Evolutionary conservation across 306 rosid species (phyloP).

Genomic region (Castanospermum australe): DNA sequence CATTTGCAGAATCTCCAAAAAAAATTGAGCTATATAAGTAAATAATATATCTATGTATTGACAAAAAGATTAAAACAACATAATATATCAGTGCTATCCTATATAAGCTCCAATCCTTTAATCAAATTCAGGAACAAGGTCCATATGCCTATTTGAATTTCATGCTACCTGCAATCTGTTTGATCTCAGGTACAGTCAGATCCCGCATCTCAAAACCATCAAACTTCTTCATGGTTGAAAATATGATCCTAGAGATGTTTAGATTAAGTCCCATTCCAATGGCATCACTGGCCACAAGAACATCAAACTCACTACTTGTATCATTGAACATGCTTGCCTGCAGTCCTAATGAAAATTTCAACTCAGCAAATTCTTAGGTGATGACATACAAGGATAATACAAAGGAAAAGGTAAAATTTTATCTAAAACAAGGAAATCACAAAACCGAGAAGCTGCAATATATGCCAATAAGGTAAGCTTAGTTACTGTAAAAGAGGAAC

Average conservation of each 20-base stretch:
- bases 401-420: conserved; percentile 22
- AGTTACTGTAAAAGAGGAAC: not conserved
- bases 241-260: conserved; percentile 92
- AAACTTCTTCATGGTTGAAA: conserved; percentile 82
- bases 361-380: conserved; percentile 29
- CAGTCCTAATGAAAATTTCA: conserved; percentile 57
- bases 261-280: conserved; percentile 98
- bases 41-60: not conserved
- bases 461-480: not conserved
- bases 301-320: conserved; percentile 84
- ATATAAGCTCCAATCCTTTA: not conserved
- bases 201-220: conserved; percentile 77
- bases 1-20: not conserved
- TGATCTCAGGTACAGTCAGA: conserved; percentile 78
- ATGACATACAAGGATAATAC: conserved; percentile 10
- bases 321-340: conserved; percentile 94
- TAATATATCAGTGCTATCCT: conserved; percentile 1
- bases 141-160: not conserved
- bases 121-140: conserved; percentile 21
- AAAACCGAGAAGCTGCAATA: not conserved
- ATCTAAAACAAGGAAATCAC: conserved; percentile 2
- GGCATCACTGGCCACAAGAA: conserved; percentile 97
- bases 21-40: too few relatives aligned
- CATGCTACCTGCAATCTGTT: conserved; percentile 86
- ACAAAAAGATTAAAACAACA: not conserved